phyloP scores from a whole-genome alignment of 768 basidiomycete species.

The Boletus insuetus region DNA sequence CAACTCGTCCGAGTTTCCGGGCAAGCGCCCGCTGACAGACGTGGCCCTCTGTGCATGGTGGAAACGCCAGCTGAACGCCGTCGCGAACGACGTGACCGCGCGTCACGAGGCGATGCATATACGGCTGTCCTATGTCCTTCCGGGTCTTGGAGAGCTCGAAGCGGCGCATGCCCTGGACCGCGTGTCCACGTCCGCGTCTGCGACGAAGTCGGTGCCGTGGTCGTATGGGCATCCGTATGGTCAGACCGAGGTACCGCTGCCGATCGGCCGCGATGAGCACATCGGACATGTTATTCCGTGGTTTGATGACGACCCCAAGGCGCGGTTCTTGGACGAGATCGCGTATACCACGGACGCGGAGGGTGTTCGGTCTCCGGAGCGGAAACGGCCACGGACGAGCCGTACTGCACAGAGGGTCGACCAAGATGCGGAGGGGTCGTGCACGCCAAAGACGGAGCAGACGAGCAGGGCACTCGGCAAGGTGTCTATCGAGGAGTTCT shows the following conservation, averaged over 20 bases:
- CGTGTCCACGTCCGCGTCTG: slow-evolving; percentile 26
- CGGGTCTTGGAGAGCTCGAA: slow-evolving; percentile 67
- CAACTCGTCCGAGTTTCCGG: slow-evolving; percentile 66
- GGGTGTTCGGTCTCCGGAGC: slow-evolving; percentile 55
- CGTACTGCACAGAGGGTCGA: slow-evolving; percentile 5
- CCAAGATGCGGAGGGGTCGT: slow-evolving; percentile 20
- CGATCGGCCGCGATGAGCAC: slow-evolving; percentile 39
- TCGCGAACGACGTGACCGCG: slow-evolving; percentile 41
- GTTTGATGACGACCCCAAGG: slow-evolving; percentile 97
- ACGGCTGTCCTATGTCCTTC: slow-evolving; percentile 61
- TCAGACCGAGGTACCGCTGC: slow-evolving; percentile 38
- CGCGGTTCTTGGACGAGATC: slow-evolving; percentile 90
- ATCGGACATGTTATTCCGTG: slow-evolving; percentile 80
- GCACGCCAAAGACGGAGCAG: slow-evolving; percentile 21
- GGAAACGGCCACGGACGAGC: slow-evolving; percentile 51
- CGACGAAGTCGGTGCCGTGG: slow-evolving; percentile 44
- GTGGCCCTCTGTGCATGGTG: slow-evolving; percentile 89
- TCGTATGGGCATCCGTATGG: slow-evolving; percentile 79
- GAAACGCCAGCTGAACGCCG: slow-evolving; percentile 68
- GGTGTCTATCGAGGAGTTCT: slow-evolving; percentile 79
- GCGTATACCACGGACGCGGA: slow-evolving; percentile 66
- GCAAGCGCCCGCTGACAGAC: slow-evolving; percentile 77
- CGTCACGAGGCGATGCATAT: slow-evolving; percentile 6
- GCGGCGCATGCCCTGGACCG: slow-evolving; percentile 55
- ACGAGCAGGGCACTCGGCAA: slow-evolving; percentile 53